Base-by-base conservation (phyloP, 305 asterid species). In the Fraxinus dipetala region DNA sequence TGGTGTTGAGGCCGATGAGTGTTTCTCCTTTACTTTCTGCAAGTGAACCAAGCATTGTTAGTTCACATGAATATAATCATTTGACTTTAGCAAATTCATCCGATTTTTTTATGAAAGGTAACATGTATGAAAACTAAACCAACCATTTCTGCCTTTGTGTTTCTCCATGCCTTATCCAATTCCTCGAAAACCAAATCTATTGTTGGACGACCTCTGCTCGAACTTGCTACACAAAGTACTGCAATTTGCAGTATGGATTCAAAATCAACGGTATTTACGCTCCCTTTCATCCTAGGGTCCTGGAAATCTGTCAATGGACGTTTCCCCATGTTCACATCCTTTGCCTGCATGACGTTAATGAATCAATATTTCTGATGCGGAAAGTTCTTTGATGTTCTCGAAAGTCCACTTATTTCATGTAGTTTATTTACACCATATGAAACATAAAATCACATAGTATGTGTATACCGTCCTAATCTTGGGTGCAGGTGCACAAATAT, bases 191-290 rank as follows among this genome's bases (percentile, higher is more conserved):
- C 95, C 79, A 89, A 82, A 7, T 89, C 92, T 20, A 92, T 86
- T 11, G 96, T 86, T 75, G 98, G 97, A 2, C 97, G 95, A 1
- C 97, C 98, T 1, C 86, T 88, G 84, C 97, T 89, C 36, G 98
- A 91, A 83, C 88, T 89, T 26, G 95, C 91, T 7, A 87, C 94
- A 80, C 97, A 92, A 11, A 92, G 87, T 76, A 92, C 97, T 76
- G 98, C 98, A 83, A 93, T 85, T 79, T 94, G 92, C 86, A 94
- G 79, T 76, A 94, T 91, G 84, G 97, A 91, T 78, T 92, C 92
- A 45, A 92, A 94, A 82, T 94, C 98, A 22, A 84, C 88, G n/a
- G 83, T 85, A 78, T 89, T 85, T 35, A 92, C 83, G 35, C 85
- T 81, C 32, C 91, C 94, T 76, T 84, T 80, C 88, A 94, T 79